These are phyloP conservation scores for Grosmannia serpens DNA, from an alignment of 2,329 filamentous ascomycete genomes.

Conservation along the genomic window DNA sequence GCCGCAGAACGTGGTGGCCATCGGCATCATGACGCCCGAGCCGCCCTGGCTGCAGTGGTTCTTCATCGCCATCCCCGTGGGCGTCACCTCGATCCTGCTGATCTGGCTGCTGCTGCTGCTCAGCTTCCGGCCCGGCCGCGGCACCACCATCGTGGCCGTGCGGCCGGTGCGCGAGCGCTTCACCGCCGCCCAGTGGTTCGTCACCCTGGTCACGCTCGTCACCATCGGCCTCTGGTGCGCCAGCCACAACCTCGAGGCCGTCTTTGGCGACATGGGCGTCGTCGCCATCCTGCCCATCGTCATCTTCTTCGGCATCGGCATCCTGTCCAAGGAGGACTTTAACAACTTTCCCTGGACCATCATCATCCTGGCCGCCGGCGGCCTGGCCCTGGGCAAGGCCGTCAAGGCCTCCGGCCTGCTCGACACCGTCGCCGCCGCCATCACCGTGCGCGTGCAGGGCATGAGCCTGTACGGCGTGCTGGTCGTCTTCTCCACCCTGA, in stretches of 20 bases:
- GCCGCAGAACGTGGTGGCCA: constrained; percentile 91
- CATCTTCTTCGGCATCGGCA: constrained; percentile 91
- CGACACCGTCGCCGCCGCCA: constrained; percentile 70
- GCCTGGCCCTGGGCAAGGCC: constrained; percentile 82
- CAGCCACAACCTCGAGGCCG: constrained; percentile 71
- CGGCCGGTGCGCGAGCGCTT: constrained; percentile 82
- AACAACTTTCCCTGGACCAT: constrained; percentile 99
- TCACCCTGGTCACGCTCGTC: constrained; percentile 65
- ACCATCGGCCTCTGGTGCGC: constrained; percentile 92
- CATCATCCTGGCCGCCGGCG: constrained; percentile 92
- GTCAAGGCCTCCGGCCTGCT: constrained; percentile 88
- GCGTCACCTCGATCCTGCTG: constrained; percentile 72
- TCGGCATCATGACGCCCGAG: constrained; percentile 87
- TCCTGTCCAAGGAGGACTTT: constrained; percentile 96
- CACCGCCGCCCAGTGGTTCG: constrained; percentile 84
- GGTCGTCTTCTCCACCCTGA: constrained; percentile 72
- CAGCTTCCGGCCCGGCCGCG: constrained; percentile 74
- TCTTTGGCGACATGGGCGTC: constrained; percentile 97
- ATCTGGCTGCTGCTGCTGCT: constrained; percentile 83
- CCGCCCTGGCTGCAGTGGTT: constrained; percentile 97
- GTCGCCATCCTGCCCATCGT: constrained; percentile 93
- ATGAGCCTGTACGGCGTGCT: constrained; percentile 79
- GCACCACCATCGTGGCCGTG: constrained; percentile 84
- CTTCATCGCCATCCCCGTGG: constrained; percentile 88
- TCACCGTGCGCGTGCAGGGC: constrained; percentile 62